Conservation (phyloP, 345 rosid genomes). For the Combretum micranthum region DNA sequence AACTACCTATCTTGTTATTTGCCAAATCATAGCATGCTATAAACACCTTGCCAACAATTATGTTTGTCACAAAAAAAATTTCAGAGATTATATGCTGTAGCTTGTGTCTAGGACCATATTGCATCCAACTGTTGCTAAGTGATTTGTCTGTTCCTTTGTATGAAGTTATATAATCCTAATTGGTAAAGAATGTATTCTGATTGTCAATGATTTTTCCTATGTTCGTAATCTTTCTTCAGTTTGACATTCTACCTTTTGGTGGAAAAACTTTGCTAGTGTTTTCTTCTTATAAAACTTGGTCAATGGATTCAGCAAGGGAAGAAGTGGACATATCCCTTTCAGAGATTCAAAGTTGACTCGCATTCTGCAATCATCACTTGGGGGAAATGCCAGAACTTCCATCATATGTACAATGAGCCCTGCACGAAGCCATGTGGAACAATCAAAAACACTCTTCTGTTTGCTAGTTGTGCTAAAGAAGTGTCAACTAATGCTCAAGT, state of each 20-base stretch:
- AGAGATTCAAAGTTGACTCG: constrained; percentile 96
- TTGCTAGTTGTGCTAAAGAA: constrained; percentile 95
- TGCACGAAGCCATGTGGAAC: constrained; percentile 87
- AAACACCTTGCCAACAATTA: no score
- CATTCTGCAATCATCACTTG: constrained; percentile 84
- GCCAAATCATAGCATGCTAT: no score
- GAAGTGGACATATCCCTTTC: constrained; percentile 79
- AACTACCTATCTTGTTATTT: no score
- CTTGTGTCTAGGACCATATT: no score
- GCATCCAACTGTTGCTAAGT: no score
- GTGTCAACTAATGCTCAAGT: constrained; percentile 87
- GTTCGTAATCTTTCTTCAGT: no score
- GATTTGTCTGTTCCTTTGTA: no score
- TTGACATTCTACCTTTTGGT: no score
- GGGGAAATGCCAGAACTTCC: constrained; percentile 91
- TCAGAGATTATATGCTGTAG: no score
- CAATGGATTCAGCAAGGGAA: constrained; percentile 77
- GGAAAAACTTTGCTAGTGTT: no score
- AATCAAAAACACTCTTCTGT: constrained; percentile 83
- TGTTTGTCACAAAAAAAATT: no score
- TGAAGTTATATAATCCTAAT: not conserved
- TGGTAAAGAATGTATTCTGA: not conserved
- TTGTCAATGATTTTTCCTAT: not conserved
- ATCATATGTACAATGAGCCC: constrained; percentile 94
- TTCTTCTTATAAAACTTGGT: constrained; percentile 3